Base-by-base conservation (phyloP, 257 asterid genomes). In the Vinca minor region DNA sequence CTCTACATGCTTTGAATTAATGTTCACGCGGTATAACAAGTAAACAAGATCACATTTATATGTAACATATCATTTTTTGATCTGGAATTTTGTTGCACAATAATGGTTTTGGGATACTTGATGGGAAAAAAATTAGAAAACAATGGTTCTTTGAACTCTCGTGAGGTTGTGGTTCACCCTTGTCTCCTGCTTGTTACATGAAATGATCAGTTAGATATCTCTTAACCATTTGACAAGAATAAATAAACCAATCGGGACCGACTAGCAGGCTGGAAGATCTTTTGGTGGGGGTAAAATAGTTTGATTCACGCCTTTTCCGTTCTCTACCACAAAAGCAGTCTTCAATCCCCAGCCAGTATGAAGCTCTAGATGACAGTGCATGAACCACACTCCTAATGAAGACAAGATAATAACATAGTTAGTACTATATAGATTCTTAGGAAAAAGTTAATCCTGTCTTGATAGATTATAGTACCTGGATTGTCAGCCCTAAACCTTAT, bases 271-370 rank as follows among this genome's bases (percentile, higher is more conserved):
- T 48, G 97, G 97, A 48, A 89, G 76, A 74, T 89, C 95, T n/a
- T 78, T 76, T 31, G 97, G 97, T 42, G 95, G 97, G 32, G 94
- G 95, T 42, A 85, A 38, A 66, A 89, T 53, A 2, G 87, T 82
- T 69, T 85, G 72, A 54, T 78, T 81, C 7, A 85, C 79, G 4
- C 88, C 90, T 46, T 84, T 84, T 21, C 95, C 97, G 73, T 89
- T 82, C 17, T 89, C 97, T 81, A 89, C 97, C 78, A 85, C 78
- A 74, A 89, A 89, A 20, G 95, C 97, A 79, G 78, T 82, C 65
- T 89, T 89, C 64, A 89, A 75, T 36, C 95, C 95, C 97, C 97
- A 90, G 36, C 95, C 76, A 8, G 97, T 90, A 79, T 90, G 97
- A 63, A 90, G 84, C 77, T 90, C 97, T 57, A 90, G 76, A 77